Evolutionary conservation across 345 rosid genomes (phyloP), one percentile per base, ranked within the genome.

Genomic region (Noccaea bulbosa): DNA sequence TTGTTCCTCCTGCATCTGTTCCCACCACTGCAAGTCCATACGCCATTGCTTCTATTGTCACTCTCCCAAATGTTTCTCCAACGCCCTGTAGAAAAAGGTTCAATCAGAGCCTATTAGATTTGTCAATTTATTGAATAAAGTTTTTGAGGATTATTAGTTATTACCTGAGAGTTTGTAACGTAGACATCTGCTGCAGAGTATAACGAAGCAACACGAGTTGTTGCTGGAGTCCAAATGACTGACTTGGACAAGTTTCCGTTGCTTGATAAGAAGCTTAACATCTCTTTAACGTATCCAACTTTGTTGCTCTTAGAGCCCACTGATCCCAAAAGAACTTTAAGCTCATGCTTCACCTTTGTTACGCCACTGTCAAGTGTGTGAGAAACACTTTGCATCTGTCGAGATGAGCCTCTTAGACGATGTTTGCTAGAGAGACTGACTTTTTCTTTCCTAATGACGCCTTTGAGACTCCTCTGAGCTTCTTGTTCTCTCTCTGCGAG

Each of bases 21-120:
- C 98, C 98, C 6, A 93, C 80, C 59, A 93, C 94, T 92, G 98
- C 87, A 67, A 88, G 88, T 72, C 97, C 92, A 62, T 88, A 93
- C 0, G 97, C 94, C 98, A 90, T 93, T 69, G 96, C 98, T 86
- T 93, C 98, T 61, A 93, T 86, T 10, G 97, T 93, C 61, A 93
- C 98, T 84, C 98, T 93, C 62, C 98, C 98, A 74, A 93, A 93
- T 30, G 97, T 93, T 81, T 93, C 98, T 77, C 98, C 98, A 22
- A 86, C 70, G 48, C 96, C 96, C 98, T 93, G 57, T 8, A 14
- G 0, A 43, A 8, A 14, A 33, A 11, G 1, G 8, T 17, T 11
- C 34, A 54, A 52, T 49, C 6, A 48, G 48, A 44, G 20, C 48
- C 8, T 44, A 6, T 15, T 46, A 16, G 50, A 12, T 38, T 37